Evolutionary conservation across 768 basidiomycete genomes (phyloP).

Genomic region (Sarcodon aspratus): DNA sequence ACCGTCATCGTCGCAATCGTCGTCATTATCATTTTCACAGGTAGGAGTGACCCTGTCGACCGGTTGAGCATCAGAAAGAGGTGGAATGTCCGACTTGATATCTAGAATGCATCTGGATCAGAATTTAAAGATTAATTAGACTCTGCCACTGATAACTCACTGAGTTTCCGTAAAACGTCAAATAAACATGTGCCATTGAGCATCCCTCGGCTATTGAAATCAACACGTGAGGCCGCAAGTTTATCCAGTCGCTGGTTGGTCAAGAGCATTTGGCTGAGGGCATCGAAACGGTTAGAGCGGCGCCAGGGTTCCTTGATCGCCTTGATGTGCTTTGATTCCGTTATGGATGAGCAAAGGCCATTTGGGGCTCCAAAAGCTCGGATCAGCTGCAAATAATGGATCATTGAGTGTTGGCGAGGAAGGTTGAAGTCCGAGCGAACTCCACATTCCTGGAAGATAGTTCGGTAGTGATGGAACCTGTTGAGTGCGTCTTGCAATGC

Average conservation of each 20-base stretch:
- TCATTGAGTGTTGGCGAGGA: conserved; percentile 7
- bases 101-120: no score
- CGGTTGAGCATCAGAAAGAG: no score
- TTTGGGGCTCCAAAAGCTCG: conserved; percentile 8
- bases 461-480: conserved; percentile 18
- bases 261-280: conserved; percentile 10
- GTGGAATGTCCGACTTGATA: no score
- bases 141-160: no score
- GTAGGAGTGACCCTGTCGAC: no score
- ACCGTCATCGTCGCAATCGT: no score
- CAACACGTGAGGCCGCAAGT: conserved; percentile 3
- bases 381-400: conserved; percentile 4
- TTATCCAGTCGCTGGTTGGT: conserved; percentile 5
- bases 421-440: conserved; percentile 6
- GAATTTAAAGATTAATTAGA: no score
- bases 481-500: conserved; percentile 10
- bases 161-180: no score
- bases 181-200: no score
- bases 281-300: conserved; percentile 7
- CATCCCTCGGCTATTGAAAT: conserved; percentile 4
- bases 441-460: conserved; percentile 10
- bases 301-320: conserved; percentile 13
- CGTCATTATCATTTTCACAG: no score
- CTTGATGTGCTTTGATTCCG: conserved; percentile 11
- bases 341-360: conserved; percentile 13